Evolutionary conservation across 768 basidiomycete genomes (phyloP).

Genomic region (Termitomyces sp.): DNA sequence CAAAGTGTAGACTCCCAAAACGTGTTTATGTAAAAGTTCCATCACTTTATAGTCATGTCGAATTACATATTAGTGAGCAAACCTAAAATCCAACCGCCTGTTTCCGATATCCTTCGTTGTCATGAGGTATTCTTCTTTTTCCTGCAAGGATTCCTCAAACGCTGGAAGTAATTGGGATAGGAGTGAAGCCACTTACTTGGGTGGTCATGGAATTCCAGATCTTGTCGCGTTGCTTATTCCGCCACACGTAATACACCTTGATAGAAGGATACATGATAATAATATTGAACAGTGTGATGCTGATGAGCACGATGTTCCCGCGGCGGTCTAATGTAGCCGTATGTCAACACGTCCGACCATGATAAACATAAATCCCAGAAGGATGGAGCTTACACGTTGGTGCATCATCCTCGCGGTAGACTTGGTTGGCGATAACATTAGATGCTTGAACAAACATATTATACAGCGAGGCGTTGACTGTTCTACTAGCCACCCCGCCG

Average conservation of each 20-base stretch:
- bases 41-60: neutral
- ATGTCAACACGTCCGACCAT: neutral
- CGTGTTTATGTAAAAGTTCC: neutral
- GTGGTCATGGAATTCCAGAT: slow-evolving; percentile 59
- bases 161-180: neutral
- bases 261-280: slow-evolving; percentile 51
- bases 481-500: slow-evolving; percentile 57
- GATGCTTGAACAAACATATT: slow-evolving; percentile 56
- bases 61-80: slow-evolving; percentile 38
- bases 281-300: slow-evolving; percentile 49
- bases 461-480: slow-evolving; percentile 58
- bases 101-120: slow-evolving; percentile 63
- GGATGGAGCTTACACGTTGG: slow-evolving; percentile 45
- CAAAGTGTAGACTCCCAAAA: neutral
- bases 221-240: slow-evolving; percentile 51
- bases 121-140: slow-evolving; percentile 52
- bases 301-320: slow-evolving; percentile 58
- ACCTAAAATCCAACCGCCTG: slow-evolving; percentile 61
- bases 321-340: slow-evolving; percentile 40
- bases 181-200: slow-evolving; percentile 31
- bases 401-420: slow-evolving; percentile 58
- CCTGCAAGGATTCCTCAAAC: slow-evolving; percentile 30
- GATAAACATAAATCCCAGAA: neutral
- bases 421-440: slow-evolving; percentile 47
- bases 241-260: slow-evolving; percentile 57